phyloP scores from a whole-genome alignment of 208 protist genomes.

The Endotrypanum monterogeii region DNA sequence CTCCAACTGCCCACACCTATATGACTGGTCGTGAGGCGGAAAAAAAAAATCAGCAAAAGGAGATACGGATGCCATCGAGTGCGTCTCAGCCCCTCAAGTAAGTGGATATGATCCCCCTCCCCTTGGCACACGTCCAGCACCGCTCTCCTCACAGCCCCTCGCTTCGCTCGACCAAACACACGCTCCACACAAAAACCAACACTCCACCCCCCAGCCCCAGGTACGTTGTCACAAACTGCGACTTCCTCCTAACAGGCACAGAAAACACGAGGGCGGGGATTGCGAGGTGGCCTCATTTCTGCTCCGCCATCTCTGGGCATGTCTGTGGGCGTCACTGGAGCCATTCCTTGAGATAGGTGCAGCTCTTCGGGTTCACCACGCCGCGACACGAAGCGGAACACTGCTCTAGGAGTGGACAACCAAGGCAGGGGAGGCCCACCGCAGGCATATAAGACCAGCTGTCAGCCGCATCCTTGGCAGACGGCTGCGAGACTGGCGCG shows the following conservation, averaged over 20 bases:
- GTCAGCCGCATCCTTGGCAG: constrained; percentile 25
- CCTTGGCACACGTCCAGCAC: not conserved
- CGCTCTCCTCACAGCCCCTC: not conserved
- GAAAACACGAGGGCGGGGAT: not conserved
- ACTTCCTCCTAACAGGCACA: not conserved
- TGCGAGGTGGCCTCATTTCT: too few species aligned
- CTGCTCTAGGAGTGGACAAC: constrained; percentile 67
- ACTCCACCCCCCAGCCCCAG: not conserved
- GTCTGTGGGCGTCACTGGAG: constrained; percentile 25
- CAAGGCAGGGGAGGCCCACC: constrained; percentile 74
- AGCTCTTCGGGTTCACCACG: constrained; percentile 65
- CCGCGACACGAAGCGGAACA: constrained; percentile 47
- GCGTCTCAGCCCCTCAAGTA: not conserved
- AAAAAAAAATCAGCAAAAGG: not conserved
- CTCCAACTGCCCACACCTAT: too few species aligned
- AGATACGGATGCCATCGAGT: not conserved
- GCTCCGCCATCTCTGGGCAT: too few species aligned
- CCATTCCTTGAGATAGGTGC: constrained; percentile 63
- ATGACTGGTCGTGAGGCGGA: not conserved
- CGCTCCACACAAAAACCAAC: not conserved
- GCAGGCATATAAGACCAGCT: constrained; percentile 76
- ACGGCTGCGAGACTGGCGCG: constrained; percentile 30
- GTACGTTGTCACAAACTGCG: not conserved
- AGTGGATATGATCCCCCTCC: not conserved
- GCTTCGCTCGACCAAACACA: not conserved